Conservation (phyloP, 1,139 yeast genomes). For the Kodamaea plutei region DNA sequence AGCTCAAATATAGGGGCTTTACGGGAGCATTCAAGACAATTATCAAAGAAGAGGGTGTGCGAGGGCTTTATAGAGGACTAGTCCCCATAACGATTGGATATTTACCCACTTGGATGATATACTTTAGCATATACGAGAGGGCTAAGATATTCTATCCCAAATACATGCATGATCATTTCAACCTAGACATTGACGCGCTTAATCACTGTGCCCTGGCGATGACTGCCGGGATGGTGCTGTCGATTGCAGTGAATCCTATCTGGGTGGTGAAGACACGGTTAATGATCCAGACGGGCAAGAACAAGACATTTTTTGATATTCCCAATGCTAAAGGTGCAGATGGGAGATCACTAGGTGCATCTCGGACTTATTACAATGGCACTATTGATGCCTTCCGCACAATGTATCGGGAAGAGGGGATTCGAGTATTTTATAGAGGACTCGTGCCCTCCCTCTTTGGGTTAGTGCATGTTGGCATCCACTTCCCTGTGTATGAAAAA, state of each 20-base stretch:
- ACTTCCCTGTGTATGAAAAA: conserved; percentile 92
- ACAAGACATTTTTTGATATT: conserved; percentile 32
- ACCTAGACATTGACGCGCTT: conserved; percentile 43
- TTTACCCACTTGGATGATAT: conserved; percentile 96
- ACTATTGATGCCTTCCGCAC: conserved; percentile 78
- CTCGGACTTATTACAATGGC: conserved; percentile 55
- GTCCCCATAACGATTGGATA: conserved; percentile 91
- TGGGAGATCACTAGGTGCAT: conserved; percentile 13
- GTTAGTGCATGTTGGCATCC: conserved; percentile 89
- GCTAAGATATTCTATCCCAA: conserved; percentile 53
- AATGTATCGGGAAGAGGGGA: conserved; percentile 79
- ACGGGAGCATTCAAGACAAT: conserved; percentile 55
- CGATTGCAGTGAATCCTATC: conserved; percentile 88
- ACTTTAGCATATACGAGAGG: conserved; percentile 83
- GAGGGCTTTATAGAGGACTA: conserved; percentile 85
- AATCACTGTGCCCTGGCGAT: conserved; percentile 78
- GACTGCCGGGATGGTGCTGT: conserved; percentile 84
- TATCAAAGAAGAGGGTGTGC: conserved; percentile 67
- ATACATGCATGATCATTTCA: conserved; percentile 24
- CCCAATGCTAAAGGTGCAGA: conserved; percentile 5
- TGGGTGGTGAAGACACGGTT: conserved; percentile 96
- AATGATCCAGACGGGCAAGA: conserved; percentile 75
- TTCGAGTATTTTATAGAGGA: conserved; percentile 84
- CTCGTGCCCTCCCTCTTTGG: conserved; percentile 89
- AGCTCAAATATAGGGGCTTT: conserved; percentile 17